Evolutionary conservation across 2,329 filamentous ascomycete genomes (phyloP).

Genomic region (Ceratocystis albifundus): DNA sequence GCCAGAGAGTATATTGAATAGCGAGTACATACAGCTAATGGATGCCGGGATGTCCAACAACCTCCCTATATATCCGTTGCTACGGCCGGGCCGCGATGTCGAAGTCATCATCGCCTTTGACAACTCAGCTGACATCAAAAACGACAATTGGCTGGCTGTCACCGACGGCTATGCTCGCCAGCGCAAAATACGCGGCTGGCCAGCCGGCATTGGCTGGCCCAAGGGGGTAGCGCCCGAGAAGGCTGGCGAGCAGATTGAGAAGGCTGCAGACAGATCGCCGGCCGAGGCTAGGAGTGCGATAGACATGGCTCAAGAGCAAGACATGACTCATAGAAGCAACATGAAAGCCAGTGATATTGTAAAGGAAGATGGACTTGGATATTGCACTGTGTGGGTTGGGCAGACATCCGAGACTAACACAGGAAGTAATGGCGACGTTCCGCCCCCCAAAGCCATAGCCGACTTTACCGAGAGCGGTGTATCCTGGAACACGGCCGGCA

Average conservation of each 20-base stretch:
- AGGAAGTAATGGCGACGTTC: constrained; percentile 31
- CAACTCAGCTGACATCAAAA: constrained; percentile 81
- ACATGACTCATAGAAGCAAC: constrained; percentile 16
- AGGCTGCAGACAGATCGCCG: constrained; percentile 53
- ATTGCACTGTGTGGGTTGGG: constrained; percentile 94
- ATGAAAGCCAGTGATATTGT: constrained; percentile 9
- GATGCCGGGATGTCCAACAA: constrained; percentile 99
- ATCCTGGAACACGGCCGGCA: constrained; percentile 56
- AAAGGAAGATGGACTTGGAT: constrained; percentile 52
- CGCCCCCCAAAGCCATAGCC: constrained; percentile 42
- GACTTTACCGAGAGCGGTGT: constrained; percentile 58
- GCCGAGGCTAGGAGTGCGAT: constrained; percentile 55
- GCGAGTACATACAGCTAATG: constrained; percentile 71
- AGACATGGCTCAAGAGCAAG: constrained; percentile 37
- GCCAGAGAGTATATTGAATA: constrained; percentile 62
- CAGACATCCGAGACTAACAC: constrained; percentile 60
- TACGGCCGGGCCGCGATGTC: constrained; percentile 76
- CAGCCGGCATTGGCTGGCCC: constrained; percentile 89
- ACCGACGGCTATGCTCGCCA: constrained; percentile 87
- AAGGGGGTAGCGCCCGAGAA: constrained; percentile 31
- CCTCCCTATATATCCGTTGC: constrained; percentile 83
- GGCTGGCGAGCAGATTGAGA: constrained; percentile 38
- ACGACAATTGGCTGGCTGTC: constrained; percentile 92
- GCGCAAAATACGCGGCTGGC: constrained; percentile 87
- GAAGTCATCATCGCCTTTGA: constrained; percentile 91